Base-by-base conservation (phyloP, 2,329 filamentous ascomycete genomes). In the Pseudogymnoascus sp. region DNA sequence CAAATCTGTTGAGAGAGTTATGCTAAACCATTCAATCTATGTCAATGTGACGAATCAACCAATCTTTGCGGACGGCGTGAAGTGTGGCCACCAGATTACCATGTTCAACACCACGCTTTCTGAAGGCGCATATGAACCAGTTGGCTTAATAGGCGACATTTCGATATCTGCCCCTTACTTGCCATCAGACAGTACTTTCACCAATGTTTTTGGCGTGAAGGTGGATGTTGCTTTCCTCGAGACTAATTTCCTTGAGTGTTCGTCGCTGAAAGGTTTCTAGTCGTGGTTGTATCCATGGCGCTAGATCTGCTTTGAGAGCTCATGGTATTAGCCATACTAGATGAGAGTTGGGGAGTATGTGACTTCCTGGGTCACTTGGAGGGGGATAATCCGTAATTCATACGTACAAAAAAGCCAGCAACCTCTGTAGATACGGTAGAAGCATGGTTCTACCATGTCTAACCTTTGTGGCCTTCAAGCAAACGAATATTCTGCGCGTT, bases 21-120 rank as follows among this genome's bases (percentile, higher is more conserved):
- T 53, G 26, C 46, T 53, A 53, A 53, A 0, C 79, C 82, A 63
- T 79, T 79, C 70, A 67, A 73, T 66, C 23, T 69, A 65, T 37
- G 69, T 70, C 21, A 83, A 83, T 68, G 73, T 82, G 53, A 83
- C 82, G 2, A 84, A 84, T 68, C 82, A 85, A 69, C 80, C 81
- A 1, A 74, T 74, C 4, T 81, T 81, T 64, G 75, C 73, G 9
- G 72, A 78, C 60, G 73, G 72, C 9, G 69, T 71, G 46, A 67
- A 70, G 0, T 82, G 79, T 70, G 78, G 81, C 60, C 75, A 78
- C 35, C 77, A 79, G 71, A 72, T 76, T 11, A 71, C 77, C 11
- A 64, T 80, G 10, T 82, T 78, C 70, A 77, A 81, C 65, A 80
- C 80, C 0, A 72, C 74, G 1, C 70, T 81, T 2, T 76, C 78